Percentiles rank a stretch among this genome's conserved stretches.
These are phyloP conservation scores for Grammothele lineata DNA, from an alignment of 768 basidiomycete species.

Conservation along the genomic window DNA sequence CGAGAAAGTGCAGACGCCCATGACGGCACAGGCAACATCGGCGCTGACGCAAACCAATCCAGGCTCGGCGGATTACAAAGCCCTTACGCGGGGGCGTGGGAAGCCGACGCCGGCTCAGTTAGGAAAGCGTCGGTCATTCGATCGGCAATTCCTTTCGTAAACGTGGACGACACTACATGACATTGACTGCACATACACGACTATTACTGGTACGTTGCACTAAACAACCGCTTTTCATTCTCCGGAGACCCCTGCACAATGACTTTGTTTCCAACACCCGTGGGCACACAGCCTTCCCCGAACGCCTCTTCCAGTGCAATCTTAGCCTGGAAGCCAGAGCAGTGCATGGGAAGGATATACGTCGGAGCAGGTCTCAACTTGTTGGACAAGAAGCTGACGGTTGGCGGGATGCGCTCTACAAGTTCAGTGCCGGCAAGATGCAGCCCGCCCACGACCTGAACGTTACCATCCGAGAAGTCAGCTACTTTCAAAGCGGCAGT, in stretches of 20 bases:
- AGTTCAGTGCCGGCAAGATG: slow-evolving; percentile 77
- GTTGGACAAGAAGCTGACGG: slow-evolving; percentile 66
- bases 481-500: no score
- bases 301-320: slow-evolving; percentile 63
- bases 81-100: neutral
- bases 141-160: no score
- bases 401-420: slow-evolving; percentile 56
- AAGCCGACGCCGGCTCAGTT: slow-evolving; percentile 1
- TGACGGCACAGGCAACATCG: no score
- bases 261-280: slow-evolving; percentile 67
- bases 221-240: slow-evolving; percentile 30
- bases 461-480: no score
- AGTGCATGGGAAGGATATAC: slow-evolving; percentile 82
- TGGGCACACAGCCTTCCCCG: slow-evolving; percentile 75
- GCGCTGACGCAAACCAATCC: slow-evolving; percentile 12
- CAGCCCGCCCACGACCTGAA: slow-evolving; percentile 75
- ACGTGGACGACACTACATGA: no score
- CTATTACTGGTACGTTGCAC: slow-evolving; percentile 15
- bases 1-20: no score
- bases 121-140: no score
- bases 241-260: slow-evolving; percentile 47
- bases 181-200: no score
- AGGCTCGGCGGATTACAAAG: slow-evolving; percentile 8
- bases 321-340: slow-evolving; percentile 76
- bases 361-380: slow-evolving; percentile 56